Evolutionary conservation across 2,329 filamentous ascomycete species (phyloP).

Genomic region (Botrytis sinoallii): DNA sequence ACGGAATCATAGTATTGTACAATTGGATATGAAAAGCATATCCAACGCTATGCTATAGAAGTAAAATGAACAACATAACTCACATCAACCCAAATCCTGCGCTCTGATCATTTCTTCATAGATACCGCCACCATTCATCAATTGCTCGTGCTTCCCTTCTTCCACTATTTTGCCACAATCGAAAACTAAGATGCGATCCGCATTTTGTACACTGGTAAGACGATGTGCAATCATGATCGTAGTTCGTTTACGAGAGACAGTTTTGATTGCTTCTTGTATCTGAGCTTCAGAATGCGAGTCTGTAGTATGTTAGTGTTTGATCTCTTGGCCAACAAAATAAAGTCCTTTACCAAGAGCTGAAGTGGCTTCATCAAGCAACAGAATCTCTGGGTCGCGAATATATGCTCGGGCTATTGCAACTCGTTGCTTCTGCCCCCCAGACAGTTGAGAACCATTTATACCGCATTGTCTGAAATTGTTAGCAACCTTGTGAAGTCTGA

Average conservation of each 20-base stretch:
- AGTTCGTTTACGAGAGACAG: constrained; percentile 50
- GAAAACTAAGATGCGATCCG: constrained; percentile 56
- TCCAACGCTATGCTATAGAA: background rate
- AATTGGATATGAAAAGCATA: background rate
- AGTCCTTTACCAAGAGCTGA: constrained; percentile 67
- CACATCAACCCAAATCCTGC: constrained; percentile 23
- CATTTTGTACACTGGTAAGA: constrained; percentile 53
- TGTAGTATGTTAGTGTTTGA: background rate
- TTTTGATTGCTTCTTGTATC: constrained; percentile 64
- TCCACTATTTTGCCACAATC: constrained; percentile 54
- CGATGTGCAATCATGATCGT: constrained; percentile 58
- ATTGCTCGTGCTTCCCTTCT: constrained; percentile 51
- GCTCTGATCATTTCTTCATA: constrained; percentile 38
- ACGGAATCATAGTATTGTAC: background rate
- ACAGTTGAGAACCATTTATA: constrained; percentile 70
- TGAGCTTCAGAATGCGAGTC: constrained; percentile 54
- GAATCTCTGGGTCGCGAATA: constrained; percentile 65
- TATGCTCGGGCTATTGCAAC: constrained; percentile 76
- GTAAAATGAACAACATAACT: background rate
- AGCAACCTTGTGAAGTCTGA: background rate
- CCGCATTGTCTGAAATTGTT: constrained; percentile 48
- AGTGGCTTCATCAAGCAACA: constrained; percentile 81
- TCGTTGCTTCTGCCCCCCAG: constrained; percentile 76
- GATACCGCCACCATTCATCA: constrained; percentile 50
- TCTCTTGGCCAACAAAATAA: background rate